phyloP scores from a whole-genome alignment of 768 basidiomycete genomes.

The Suillus paluster region DNA sequence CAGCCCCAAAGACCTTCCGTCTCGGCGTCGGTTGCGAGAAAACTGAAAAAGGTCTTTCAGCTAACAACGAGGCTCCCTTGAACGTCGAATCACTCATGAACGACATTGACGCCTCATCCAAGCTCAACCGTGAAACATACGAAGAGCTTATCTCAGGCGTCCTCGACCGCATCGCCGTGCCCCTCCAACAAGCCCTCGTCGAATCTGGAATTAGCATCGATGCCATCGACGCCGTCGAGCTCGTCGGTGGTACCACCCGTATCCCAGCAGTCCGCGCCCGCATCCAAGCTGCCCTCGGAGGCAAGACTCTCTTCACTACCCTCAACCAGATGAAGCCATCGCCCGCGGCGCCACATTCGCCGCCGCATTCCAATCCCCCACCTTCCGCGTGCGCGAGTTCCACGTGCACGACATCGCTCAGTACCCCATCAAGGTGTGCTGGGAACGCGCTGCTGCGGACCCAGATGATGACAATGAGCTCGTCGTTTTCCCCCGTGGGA shows the following conservation, averaged over 20 bases:
- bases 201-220: constrained; percentile 84
- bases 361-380: constrained; percentile 95
- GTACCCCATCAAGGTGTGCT: constrained; percentile 90
- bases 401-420: constrained; percentile 81
- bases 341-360: constrained; percentile 96
- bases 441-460: constrained; percentile 76
- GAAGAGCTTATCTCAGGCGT: constrained; percentile 78
- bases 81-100: constrained; percentile 97
- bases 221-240: constrained; percentile 88
- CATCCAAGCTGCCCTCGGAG: constrained; percentile 83
- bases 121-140: constrained; percentile 80
- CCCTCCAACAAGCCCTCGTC: constrained; percentile 77
- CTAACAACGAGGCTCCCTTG: constrained; percentile 86
- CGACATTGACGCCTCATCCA: constrained; percentile 91
- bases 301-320: constrained; percentile 86
- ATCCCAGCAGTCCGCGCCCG: constrained; percentile 89
- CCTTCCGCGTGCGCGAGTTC: constrained; percentile 98
- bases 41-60: constrained; percentile 95
- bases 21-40: constrained; percentile 87
- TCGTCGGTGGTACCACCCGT: constrained; percentile 93
- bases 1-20: constrained; percentile 93
- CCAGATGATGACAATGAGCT: constrained; percentile 91
- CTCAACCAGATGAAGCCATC: constrained; percentile 98
- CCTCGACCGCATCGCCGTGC: constrained; percentile 75
- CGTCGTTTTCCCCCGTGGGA: constrained; percentile 85